Evolutionary conservation across 2,329 filamentous ascomycete species (phyloP).

Genomic region (Incumbomyces delicatus): DNA sequence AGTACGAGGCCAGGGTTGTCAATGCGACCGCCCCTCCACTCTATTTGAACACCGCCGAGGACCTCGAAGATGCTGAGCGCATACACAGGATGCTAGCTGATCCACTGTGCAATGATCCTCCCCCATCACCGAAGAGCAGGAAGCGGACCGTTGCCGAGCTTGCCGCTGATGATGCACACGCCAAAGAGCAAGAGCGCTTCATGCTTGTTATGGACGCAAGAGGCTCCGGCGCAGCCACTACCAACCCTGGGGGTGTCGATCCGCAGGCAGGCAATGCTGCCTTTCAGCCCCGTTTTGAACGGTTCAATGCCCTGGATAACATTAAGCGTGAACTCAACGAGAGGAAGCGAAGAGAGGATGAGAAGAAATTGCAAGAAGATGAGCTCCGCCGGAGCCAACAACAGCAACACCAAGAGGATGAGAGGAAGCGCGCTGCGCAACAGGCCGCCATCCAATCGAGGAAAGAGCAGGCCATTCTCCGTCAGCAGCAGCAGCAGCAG

Average conservation of each 20-base stretch:
- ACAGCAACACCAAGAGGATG: slow-evolving; percentile 40
- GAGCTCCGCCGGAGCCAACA: slow-evolving; percentile 38
- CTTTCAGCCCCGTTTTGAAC: slow-evolving; percentile 78
- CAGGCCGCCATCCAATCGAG: slow-evolving; percentile 22
- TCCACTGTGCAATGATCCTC: slow-evolving; percentile 64
- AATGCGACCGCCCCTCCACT: slow-evolving; percentile 65
- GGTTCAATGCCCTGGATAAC: slow-evolving; percentile 82
- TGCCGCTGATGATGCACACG: slow-evolving; percentile 85
- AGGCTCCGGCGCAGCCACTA: slow-evolving; percentile 48
- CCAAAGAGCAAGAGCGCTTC: slow-evolving; percentile 78
- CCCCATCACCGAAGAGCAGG: slow-evolving; percentile 75
- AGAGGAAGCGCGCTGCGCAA: slow-evolving; percentile 31
- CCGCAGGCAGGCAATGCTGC: slow-evolving; percentile 60
- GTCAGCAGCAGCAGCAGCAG: slow-evolving; percentile 31
- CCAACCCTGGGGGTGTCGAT: slow-evolving; percentile 57
- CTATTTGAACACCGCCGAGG: slow-evolving; percentile 65
- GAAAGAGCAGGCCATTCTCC: slow-evolving; percentile 21
- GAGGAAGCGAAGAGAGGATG: slow-evolving; percentile 44
- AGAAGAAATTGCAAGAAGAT: slow-evolving; percentile 41
- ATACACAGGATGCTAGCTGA: slow-evolving; percentile 64
- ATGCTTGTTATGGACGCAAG: slow-evolving; percentile 90
- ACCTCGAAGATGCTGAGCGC: slow-evolving; percentile 56
- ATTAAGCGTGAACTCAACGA: slow-evolving; percentile 72
- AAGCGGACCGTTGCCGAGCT: slow-evolving; percentile 93
- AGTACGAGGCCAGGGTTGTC: slow-evolving; percentile 67